A percentile compares a stretch with the other conserved stretches of the same genome.
phyloP scores from a whole-genome alignment of 768 basidiomycete genomes.

The Mycena vulgaris region DNA sequence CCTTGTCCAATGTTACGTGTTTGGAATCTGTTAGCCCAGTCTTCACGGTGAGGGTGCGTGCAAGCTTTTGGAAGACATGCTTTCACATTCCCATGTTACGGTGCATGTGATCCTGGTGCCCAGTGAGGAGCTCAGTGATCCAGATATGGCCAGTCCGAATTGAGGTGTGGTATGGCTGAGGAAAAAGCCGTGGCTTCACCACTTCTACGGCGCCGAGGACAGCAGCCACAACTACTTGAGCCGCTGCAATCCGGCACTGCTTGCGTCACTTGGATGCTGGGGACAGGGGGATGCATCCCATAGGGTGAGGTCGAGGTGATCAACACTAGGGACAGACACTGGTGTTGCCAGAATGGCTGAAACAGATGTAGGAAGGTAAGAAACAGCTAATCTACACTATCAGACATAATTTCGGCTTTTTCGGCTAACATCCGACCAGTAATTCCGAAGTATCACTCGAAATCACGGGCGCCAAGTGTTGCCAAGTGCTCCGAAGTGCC shows the following conservation, averaged over 20 bases:
- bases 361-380: background rate
- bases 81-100: conserved; percentile 36
- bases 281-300: background rate
- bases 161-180: conserved; percentile 34
- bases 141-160: conserved; percentile 35
- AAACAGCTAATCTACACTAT: background rate
- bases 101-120: conserved; percentile 31
- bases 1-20: conserved; percentile 24
- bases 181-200: background rate
- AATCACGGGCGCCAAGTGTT: background rate
- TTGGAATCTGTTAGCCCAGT: conserved; percentile 1
- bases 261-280: background rate
- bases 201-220: background rate
- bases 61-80: conserved; percentile 30
- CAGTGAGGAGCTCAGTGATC: conserved; percentile 35
- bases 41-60: background rate
- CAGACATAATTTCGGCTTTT: background rate
- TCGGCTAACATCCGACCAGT: background rate
- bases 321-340: background rate
- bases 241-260: background rate
- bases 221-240: background rate
- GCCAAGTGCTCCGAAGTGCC: background rate
- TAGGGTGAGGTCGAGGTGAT: background rate
- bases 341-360: background rate
- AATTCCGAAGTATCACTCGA: background rate